These are phyloP conservation scores for Centaurea solstitialis DNA, from an alignment of 129 eudicot species.

Conservation along the genomic window DNA sequence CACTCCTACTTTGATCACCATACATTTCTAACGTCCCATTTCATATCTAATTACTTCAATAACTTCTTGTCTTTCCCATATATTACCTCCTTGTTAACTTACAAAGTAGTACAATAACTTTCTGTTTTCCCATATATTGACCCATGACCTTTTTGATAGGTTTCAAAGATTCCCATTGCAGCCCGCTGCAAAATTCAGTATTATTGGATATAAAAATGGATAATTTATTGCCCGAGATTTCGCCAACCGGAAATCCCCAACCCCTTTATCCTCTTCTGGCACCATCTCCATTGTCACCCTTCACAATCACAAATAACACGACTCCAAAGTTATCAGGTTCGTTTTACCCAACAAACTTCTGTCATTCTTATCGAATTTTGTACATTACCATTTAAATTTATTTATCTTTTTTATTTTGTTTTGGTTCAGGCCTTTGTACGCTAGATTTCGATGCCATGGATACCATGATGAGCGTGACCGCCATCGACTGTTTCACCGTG, in stretches of 20 bases:
- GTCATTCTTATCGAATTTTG: background rate
- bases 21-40: too few relatives aligned
- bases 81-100: too few relatives aligned
- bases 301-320: constrained; percentile 81
- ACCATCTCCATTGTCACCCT: constrained; percentile 91
- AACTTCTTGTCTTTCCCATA: too few relatives aligned
- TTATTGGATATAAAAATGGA: constrained; percentile 33
- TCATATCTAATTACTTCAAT: too few relatives aligned
- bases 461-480: constrained; percentile 65
- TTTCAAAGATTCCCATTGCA: constrained; percentile 36
- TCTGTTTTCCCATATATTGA: too few relatives aligned
- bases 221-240: constrained; percentile 59
- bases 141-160: constrained; percentile 41
- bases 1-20: too few relatives aligned
- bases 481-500: constrained; percentile 81
- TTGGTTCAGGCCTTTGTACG: constrained; percentile 64
- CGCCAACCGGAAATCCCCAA: constrained; percentile 82
- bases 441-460: constrained; percentile 70
- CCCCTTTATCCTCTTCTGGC: constrained; percentile 95
- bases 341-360: constrained; percentile 9
- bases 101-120: too few relatives aligned
- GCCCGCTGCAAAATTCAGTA: constrained; percentile 25
- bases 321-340: constrained; percentile 88
- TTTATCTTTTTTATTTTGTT: background rate
- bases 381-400: background rate